Evolutionary conservation across 2,329 filamentous ascomycete genomes (phyloP).

Genomic region (Tolypocladium amazonense): DNA sequence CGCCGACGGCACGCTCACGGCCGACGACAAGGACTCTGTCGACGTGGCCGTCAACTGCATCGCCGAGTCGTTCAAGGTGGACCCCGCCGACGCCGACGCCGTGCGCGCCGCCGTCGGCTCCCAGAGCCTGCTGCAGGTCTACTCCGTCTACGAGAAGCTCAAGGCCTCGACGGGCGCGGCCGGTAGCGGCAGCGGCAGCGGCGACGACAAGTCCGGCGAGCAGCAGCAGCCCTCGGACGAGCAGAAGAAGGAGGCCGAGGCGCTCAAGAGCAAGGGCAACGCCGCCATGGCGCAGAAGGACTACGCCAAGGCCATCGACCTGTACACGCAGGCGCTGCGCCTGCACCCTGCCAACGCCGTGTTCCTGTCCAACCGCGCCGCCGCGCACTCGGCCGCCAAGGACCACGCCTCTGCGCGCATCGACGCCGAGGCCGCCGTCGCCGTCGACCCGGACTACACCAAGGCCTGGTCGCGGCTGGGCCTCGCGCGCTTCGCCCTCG

Average conservation of each 20-base stretch:
- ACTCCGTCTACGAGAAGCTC: constrained; percentile 92
- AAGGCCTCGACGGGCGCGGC: constrained; percentile 43
- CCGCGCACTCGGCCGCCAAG: constrained; percentile 75
- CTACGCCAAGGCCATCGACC: constrained; percentile 69
- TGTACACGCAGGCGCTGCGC: constrained; percentile 79
- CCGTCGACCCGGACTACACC: constrained; percentile 83
- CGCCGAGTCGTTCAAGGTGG: constrained; percentile 88
- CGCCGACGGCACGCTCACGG: constrained; percentile 75
- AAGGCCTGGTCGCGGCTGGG: constrained; percentile 95
- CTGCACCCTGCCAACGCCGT: constrained; percentile 81
- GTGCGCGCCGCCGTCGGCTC: constrained; percentile 69
- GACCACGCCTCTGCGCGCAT: constrained; percentile 76
- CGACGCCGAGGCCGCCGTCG: constrained; percentile 85
- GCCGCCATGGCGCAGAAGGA: constrained; percentile 92
- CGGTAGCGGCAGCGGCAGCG: constrained; percentile 4
- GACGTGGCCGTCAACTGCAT: constrained; percentile 94
- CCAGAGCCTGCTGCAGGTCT: constrained; percentile 85
- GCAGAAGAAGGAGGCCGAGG: constrained; percentile 72
- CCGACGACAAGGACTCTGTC: constrained; percentile 86
- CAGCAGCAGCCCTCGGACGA: constrained; percentile 27
- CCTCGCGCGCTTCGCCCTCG: constrained; percentile 81
- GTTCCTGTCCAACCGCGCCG: constrained; percentile 95
- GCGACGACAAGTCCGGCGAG: constrained; percentile 10
- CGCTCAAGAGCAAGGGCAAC: constrained; percentile 84
- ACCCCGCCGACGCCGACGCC: constrained; percentile 64